phyloP scores from a whole-genome alignment of 805 yeast species.

The Yamadazyma kitorensis region DNA sequence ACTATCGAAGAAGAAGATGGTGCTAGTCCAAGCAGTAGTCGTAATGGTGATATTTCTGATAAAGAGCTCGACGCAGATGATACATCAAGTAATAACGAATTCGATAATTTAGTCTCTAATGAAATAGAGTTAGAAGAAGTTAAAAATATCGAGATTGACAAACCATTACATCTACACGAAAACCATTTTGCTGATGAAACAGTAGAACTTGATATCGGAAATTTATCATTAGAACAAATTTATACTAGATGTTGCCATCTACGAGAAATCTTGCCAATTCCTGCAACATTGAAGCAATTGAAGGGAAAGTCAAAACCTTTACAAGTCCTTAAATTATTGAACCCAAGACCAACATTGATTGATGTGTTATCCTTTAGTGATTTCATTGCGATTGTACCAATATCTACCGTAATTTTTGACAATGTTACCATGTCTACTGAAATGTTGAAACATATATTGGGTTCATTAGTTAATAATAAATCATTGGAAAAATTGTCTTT shows the following conservation, averaged over 20 bases:
- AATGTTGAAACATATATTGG: constrained; percentile 49
- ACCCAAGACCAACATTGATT: constrained; percentile 57
- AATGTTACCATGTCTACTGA: constrained; percentile 54
- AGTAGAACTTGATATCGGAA: constrained; percentile 14
- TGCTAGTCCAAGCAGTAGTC: constrained; percentile 3
- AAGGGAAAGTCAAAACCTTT: constrained; percentile 50
- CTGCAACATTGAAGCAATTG: constrained; percentile 67
- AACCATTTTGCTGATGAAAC: constrained; percentile 41
- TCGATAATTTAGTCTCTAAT: constrained; percentile 3
- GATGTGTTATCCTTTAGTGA: constrained; percentile 58
- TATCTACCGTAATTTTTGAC: constrained; percentile 54
- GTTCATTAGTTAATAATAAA: constrained; percentile 42
- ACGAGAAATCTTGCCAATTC: constrained; percentile 87
- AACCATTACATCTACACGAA: constrained; percentile 64
- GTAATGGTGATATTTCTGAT: constrained; percentile 6
- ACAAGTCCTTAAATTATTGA: constrained; percentile 52
- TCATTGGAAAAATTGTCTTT: constrained; percentile 51
- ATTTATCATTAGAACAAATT: constrained; percentile 45
- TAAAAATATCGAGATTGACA: constrained; percentile 54
- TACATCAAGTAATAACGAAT: constrained; percentile 1
- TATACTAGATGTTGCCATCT: constrained; percentile 89
- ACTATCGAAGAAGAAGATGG: constrained; percentile 12
- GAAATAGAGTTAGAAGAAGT: constrained; percentile 19
- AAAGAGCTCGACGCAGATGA: constrained; percentile 9
- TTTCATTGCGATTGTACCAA: constrained; percentile 54